Evolutionary conservation across 257 asterid genomes (phyloP), one percentile per base, ranked within the genome.

Genomic region (Sherardia arvensis): DNA sequence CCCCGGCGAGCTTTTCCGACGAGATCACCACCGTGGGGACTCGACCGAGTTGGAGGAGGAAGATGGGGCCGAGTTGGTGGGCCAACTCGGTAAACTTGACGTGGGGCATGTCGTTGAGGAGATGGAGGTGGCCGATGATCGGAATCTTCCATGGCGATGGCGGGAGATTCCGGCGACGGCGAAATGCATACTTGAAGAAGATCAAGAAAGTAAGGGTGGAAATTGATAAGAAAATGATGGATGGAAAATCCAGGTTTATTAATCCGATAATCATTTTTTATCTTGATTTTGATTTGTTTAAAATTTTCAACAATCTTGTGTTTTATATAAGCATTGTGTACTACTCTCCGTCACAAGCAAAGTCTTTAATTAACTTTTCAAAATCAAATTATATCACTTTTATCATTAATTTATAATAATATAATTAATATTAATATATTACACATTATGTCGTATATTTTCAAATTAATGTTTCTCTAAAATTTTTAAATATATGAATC

Each of bases 101-200:
- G 65, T 78, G 83, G 12, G 83, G 83, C 76, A 74, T 74, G 53
- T 56, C 74, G 0, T 55, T 62, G 53, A 75, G 75, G 67, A 78
- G 78, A 57, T 75, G 80, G 0, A 78, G 75, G 73, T 78, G 77
- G 20, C 83, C 83, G 27, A 78, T 68, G 33, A 78, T 20, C 2
- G 83, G 78, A 1, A 74, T 57, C 1, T 56, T 49, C 0, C 63
- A n/a, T 0, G 79, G 77, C 33, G 80, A 65, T 0, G 77, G 80
- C 3, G 76, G 82, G 7, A 59, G 48, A n/a, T 14, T 14, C 22
- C 63, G 63, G 17, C 63, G 43, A 28, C 49, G 53, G 12, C 8
- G 58, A 29, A 3, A 5, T 29, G 0, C 62, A 22, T 1, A 4
- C 23, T 20, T 30, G 8, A n/a, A 49, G 27, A 43, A 38, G 8